phyloP scores from a whole-genome alignment of 139 green algal species.

The Volvox africanus region DNA sequence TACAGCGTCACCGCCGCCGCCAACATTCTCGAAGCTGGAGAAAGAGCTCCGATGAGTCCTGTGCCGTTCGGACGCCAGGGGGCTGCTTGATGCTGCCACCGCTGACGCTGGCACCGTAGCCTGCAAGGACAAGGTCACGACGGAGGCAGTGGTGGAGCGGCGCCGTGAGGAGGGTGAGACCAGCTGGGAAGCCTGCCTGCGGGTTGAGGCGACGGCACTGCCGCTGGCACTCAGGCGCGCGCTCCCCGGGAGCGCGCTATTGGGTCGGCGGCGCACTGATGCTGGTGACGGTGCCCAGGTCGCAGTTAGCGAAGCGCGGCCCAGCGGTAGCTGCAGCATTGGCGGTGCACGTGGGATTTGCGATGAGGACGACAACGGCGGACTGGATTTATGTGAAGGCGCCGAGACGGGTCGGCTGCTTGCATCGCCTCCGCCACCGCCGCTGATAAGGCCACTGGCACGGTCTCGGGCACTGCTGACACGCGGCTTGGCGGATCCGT shows the following conservation, averaged over 20 bases:
- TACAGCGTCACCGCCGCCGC: background rate
- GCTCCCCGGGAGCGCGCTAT: background rate
- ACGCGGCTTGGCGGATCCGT: slow-evolving; percentile 1
- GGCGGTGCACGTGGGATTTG: no score
- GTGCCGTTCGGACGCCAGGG: background rate
- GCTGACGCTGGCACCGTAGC: background rate
- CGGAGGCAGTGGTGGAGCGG: background rate
- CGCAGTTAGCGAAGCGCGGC: background rate
- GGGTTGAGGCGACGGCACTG: background rate
- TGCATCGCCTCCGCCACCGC: background rate
- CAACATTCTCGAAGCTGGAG: background rate
- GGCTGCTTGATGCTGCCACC: background rate
- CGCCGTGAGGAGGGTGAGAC: background rate
- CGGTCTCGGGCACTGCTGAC: background rate
- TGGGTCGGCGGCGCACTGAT: background rate
- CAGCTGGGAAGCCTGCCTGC: background rate
- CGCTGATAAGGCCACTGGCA: background rate
- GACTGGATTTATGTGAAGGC: background rate
- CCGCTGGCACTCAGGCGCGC: background rate
- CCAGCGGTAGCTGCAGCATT: background rate
- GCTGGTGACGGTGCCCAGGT: background rate
- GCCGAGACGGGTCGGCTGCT: slow-evolving; percentile 11
- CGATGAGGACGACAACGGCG: background rate
- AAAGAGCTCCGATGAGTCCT: background rate
- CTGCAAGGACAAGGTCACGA: background rate